A percentile compares a stretch with the other conserved stretches of the same genome.
Conservation (phyloP, 129 eudicot genomes). For the Daucus carota region DH1_v3.0 NC_030386.2:11193001-11193500, state of each 20-base stretch:
- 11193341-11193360: constrained; percentile 67
- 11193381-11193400: constrained; percentile 89
- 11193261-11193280: background rate
- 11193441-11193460: constrained; percentile 51
- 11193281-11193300: background rate
- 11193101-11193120: background rate
- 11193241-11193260: background rate
- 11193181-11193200: background rate
- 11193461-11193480: background rate
- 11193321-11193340: background rate
- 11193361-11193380: constrained; percentile 89
- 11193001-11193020: background rate
- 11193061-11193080: background rate
- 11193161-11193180: background rate
- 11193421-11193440: constrained; percentile 90
- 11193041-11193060: background rate
- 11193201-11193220: background rate
- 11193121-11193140: background rate
- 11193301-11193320: background rate
- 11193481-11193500: background rate
- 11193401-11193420: constrained; percentile 76
- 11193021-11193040: background rate
- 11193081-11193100: background rate
- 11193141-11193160: background rate
- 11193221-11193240: background rate